Percentiles rank a stretch among this genome's conserved stretches.
Evolutionary conservation across 2,329 filamentous ascomycete species (phyloP).

Genomic region (Trichoderma sp.): DNA sequence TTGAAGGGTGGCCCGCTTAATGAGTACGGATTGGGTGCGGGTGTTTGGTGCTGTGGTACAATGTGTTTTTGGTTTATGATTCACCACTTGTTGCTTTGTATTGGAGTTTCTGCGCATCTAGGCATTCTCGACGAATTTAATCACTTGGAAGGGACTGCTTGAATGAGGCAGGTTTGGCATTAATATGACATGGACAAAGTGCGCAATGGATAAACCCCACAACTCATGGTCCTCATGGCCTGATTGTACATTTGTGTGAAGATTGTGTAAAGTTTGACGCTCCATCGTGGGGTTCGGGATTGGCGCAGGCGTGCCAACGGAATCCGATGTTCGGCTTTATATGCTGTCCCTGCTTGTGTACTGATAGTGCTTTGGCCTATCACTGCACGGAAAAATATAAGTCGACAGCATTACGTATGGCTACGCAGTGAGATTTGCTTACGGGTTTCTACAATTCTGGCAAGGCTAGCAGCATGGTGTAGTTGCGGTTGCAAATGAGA

Average conservation of each 20-base stretch:
- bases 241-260: background rate
- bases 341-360: background rate
- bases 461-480: background rate
- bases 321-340: background rate
- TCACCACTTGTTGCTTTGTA: background rate
- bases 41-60: background rate
- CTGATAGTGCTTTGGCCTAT: background rate
- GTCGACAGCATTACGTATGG: background rate
- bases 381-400: background rate
- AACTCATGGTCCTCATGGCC: background rate
- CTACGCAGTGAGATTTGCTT: background rate
- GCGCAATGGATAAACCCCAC: background rate
- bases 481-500: background rate
- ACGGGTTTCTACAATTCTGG: background rate
- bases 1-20: slow-evolving; percentile 18
- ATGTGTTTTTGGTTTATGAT: background rate
- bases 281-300: background rate
- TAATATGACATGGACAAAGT: background rate
- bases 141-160: background rate
- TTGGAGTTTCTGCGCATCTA: background rate
- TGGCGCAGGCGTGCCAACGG: background rate
- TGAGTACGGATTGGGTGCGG: background rate
- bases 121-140: background rate
- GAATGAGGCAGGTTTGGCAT: background rate
- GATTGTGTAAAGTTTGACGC: background rate